These are phyloP conservation scores for Tylopilus sp. DNA, from an alignment of 768 basidiomycete genomes.

Conservation along the genomic window DNA sequence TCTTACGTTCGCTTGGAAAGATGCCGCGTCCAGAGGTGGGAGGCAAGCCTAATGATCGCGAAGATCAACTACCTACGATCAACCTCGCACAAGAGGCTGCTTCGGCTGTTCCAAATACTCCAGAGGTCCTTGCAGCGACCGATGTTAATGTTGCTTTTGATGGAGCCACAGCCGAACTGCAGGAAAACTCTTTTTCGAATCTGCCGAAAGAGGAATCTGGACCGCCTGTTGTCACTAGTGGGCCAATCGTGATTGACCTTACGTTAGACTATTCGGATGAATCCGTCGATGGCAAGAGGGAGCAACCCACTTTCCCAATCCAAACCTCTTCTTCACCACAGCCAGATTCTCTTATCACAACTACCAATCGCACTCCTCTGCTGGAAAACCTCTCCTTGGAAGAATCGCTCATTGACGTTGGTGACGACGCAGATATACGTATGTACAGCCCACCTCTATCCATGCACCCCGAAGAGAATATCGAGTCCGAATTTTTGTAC, in stretches of 20 bases:
- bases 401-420: slow-evolving; percentile 6
- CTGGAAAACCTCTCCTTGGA: slow-evolving; percentile 22
- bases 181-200: background rate
- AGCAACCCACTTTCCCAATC: slow-evolving; percentile 9
- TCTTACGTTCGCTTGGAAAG: slow-evolving; percentile 49
- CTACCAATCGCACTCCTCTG: slow-evolving; percentile 17
- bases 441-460: slow-evolving; percentile 20
- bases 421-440: slow-evolving; percentile 15
- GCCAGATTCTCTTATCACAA: slow-evolving; percentile 6
- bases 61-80: background rate
- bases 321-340: slow-evolving; percentile 5
- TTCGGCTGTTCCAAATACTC: background rate
- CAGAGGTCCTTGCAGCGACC: background rate
- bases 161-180: background rate
- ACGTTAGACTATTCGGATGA: slow-evolving; percentile 23
- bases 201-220: background rate
- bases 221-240: slow-evolving; percentile 4
- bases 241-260: slow-evolving; percentile 27
- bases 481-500: slow-evolving; percentile 8
- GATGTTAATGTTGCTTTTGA: background rate
- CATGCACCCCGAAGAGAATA: slow-evolving; percentile 8
- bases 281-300: slow-evolving; percentile 13
- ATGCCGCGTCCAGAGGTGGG: slow-evolving; percentile 8
- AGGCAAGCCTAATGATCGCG: background rate
- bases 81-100: background rate